Percentiles rank a stretch among this genome's conserved stretches.
phyloP scores from a whole-genome alignment of 805 yeast species.

The Starmerella floricola region DNA sequence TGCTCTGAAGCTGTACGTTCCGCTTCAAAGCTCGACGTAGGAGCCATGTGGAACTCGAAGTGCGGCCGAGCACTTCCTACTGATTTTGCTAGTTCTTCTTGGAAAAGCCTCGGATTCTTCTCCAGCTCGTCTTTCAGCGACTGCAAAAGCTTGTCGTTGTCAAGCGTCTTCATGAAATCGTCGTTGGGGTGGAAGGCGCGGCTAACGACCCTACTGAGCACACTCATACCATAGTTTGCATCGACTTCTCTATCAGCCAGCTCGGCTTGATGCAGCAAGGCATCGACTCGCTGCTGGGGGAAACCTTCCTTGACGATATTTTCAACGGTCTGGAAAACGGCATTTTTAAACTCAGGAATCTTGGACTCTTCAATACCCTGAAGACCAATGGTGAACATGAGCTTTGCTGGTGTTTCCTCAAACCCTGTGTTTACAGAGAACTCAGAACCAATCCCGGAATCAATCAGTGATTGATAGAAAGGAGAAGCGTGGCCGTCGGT shows the following conservation, averaged over 20 bases:
- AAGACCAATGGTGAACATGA: constrained; percentile 72
- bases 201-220: constrained; percentile 63
- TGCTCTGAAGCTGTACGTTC: constrained; percentile 45
- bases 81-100: constrained; percentile 45
- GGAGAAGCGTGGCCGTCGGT: constrained; percentile 91
- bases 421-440: constrained; percentile 79
- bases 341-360: constrained; percentile 36
- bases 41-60: constrained; percentile 67
- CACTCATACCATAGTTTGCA: constrained; percentile 75
- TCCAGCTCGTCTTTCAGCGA: constrained; percentile 52
- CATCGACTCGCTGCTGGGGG: constrained; percentile 55
- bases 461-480: constrained; percentile 74
- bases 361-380: constrained; percentile 53
- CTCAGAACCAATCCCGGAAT: constrained; percentile 72
- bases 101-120: constrained; percentile 46
- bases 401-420: constrained; percentile 65
- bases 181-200: constrained; percentile 77
- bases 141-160: constrained; percentile 48
- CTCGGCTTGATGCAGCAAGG: constrained; percentile 80
- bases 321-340: constrained; percentile 38
- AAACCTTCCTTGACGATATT: constrained; percentile 37
- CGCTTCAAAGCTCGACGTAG: constrained; percentile 45
- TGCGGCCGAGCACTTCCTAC: constrained; percentile 36
- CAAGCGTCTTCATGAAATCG: constrained; percentile 50
- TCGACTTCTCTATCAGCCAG: constrained; percentile 72